These are phyloP conservation scores for Xylaria sp. DNA, from an alignment of 2,329 filamentous ascomycete genomes.

Conservation along the genomic window DNA sequence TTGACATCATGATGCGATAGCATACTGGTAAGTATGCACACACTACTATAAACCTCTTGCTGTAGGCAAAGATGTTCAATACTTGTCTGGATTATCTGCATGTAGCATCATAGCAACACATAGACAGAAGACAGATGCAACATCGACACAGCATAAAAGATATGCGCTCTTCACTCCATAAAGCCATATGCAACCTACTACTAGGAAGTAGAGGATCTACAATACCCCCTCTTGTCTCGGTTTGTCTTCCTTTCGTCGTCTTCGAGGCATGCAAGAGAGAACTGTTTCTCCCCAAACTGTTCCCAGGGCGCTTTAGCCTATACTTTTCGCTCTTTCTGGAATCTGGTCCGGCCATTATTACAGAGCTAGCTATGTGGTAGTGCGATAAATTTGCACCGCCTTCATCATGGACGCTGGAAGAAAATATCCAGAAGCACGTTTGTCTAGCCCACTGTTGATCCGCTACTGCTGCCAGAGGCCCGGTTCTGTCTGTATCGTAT, in stretches of 20 bases:
- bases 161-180: not conserved
- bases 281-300: not conserved
- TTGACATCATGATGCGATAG: not conserved
- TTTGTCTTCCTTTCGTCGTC: slow-evolving; percentile 16
- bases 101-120: not conserved
- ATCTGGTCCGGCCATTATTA: not conserved
- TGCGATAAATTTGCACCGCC: not conserved
- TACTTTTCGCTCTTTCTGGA: not conserved
- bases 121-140: not conserved
- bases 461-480: too few relatives aligned
- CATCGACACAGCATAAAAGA: not conserved
- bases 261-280: not conserved
- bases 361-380: not conserved
- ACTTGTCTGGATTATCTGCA: not conserved
- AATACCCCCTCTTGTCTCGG: not conserved
- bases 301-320: not conserved
- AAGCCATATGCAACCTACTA: not conserved
- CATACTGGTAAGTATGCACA: not conserved
- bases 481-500: not conserved
- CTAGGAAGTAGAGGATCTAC: not conserved
- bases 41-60: not conserved
- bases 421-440: not conserved
- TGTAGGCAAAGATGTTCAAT: not conserved
- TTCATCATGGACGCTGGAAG: not conserved
- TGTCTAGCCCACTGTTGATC: not conserved